Percentiles rank a stretch among this genome's conserved stretches.
These are phyloP conservation scores for Penicillium sp. DNA, from an alignment of 2,329 filamentous ascomycete species.

Conservation along the genomic window DNA sequence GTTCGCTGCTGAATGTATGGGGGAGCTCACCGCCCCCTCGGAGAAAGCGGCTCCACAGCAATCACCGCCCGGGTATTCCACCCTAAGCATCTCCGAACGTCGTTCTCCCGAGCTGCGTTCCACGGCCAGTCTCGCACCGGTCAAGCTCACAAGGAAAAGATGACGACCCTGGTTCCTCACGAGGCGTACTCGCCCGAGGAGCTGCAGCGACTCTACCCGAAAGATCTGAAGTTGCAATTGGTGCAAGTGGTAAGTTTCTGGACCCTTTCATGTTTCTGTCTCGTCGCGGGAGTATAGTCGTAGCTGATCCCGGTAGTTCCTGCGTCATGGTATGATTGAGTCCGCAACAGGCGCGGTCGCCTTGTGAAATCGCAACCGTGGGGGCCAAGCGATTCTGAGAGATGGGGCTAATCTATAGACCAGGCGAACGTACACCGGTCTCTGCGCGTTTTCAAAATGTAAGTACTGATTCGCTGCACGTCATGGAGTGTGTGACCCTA, in stretches of 20 bases:
- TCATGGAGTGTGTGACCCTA: background rate
- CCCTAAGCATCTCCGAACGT: conserved; percentile 2
- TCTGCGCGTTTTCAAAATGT: conserved; percentile 79
- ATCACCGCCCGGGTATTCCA: background rate
- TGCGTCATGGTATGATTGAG: conserved; percentile 58
- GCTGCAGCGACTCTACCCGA: conserved; percentile 73
- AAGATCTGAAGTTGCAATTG: conserved; percentile 71
- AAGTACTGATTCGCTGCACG: conserved; percentile 16
- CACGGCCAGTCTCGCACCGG: background rate
- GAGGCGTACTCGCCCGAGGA: conserved; percentile 74
- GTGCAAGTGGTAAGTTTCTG: conserved; percentile 66
- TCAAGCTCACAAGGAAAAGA: conserved; percentile 32
- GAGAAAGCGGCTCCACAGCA: background rate
- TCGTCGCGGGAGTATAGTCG: no score
- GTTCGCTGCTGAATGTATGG: no score
- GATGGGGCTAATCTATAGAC: background rate
- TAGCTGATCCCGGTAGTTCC: conserved; percentile 41
- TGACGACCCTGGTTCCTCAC: conserved; percentile 73
- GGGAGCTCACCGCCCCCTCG: no score
- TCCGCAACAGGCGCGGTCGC: no score
- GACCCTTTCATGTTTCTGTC: background rate
- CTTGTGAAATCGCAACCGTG: background rate
- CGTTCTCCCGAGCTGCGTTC: conserved; percentile 8
- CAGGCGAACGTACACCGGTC: conserved; percentile 73
- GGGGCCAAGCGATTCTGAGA: background rate